Evolutionary conservation across 2,329 filamentous ascomycete species (phyloP).

Genomic region (Ascochyta viciae-villosae): DNA sequence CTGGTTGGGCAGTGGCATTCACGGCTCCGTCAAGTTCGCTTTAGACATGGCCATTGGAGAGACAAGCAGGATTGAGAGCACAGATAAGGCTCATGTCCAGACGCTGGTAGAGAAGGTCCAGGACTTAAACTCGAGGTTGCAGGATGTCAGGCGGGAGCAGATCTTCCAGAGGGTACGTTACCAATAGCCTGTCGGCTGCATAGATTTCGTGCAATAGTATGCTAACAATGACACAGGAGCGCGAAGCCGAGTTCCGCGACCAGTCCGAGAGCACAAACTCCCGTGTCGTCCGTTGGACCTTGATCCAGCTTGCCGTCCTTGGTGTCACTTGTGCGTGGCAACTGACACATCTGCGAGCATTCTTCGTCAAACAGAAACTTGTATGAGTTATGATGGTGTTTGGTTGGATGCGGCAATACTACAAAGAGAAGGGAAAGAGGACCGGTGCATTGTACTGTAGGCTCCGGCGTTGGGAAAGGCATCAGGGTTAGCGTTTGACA

Average conservation of each 20-base stretch:
- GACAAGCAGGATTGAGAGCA: constrained; percentile 90
- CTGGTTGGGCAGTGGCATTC: constrained; percentile 73
- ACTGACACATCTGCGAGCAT: constrained; percentile 89
- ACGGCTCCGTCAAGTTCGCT: constrained; percentile 81
- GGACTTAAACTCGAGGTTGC: constrained; percentile 85
- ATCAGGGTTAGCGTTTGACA: constrained; percentile 20
- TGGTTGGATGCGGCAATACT: constrained; percentile 6
- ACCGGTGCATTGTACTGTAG: constrained; percentile 20
- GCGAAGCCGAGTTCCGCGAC: constrained; percentile 96
- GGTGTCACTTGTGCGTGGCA: constrained; percentile 95
- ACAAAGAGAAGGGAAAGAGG: constrained; percentile 18
- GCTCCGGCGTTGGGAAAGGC: constrained; percentile 24
- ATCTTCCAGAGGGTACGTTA: constrained; percentile 83
- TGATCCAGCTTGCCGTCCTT: constrained; percentile 86
- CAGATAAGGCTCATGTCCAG: constrained; percentile 90
- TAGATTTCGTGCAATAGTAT: not conserved
- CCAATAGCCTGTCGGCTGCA: not conserved
- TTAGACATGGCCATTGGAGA: constrained; percentile 94
- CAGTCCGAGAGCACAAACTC: constrained; percentile 93
- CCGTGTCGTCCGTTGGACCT: constrained; percentile 90
- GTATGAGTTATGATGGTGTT: constrained; percentile 64
- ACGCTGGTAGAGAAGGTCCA: constrained; percentile 87
- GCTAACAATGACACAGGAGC: constrained; percentile 68
- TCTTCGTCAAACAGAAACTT: constrained; percentile 99
- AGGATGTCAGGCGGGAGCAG: constrained; percentile 92